These are phyloP conservation scores for Stemphylium beticola DNA, from an alignment of 2,329 filamentous ascomycete species.

Conservation along the genomic window DNA sequence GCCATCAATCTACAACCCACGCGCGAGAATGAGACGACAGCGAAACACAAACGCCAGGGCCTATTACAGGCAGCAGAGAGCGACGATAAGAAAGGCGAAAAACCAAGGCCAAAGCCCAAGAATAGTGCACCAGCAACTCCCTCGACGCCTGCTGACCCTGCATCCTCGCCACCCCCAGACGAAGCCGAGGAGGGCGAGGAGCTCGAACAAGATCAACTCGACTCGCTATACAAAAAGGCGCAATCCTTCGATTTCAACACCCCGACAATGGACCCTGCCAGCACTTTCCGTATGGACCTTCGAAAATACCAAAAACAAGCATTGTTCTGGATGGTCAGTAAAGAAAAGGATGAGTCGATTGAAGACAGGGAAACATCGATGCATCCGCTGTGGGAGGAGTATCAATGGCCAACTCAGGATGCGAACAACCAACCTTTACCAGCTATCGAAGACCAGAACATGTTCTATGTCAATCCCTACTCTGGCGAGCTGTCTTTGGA, in stretches of 20 bases:
- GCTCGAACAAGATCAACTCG: conserved; percentile 92
- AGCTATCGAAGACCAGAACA: conserved; percentile 66
- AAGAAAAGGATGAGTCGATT: conserved; percentile 80
- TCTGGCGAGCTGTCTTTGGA: conserved; percentile 91
- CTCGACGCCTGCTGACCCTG: conserved; percentile 47
- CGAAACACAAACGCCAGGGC: conserved; percentile 81
- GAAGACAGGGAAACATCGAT: conserved; percentile 76
- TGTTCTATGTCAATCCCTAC: conserved; percentile 96
- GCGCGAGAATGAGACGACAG: conserved; percentile 73
- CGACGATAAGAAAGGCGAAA: conserved; percentile 71
- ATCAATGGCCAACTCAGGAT: conserved; percentile 86
- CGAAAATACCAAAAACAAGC: conserved; percentile 96
- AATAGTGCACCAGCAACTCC: conserved; percentile 46
- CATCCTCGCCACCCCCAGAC: conserved; percentile 64
- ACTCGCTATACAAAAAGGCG: conserved; percentile 91
- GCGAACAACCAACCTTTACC: conserved; percentile 80
- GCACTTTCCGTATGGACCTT: conserved; percentile 81
- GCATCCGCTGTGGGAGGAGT: conserved; percentile 98
- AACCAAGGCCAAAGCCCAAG: conserved; percentile 56
- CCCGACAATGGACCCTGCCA: conserved; percentile 81
- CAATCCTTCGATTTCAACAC: conserved; percentile 96
- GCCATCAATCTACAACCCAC: conserved; percentile 84
- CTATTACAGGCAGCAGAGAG: conserved; percentile 87
- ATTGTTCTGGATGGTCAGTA: conserved; percentile 93
- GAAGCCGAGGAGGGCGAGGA: conserved; percentile 85